Evolutionary conservation across 1,139 yeast species (phyloP), one percentile per base, ranked within the genome.

Genomic region (Candida albicans): DNA sequence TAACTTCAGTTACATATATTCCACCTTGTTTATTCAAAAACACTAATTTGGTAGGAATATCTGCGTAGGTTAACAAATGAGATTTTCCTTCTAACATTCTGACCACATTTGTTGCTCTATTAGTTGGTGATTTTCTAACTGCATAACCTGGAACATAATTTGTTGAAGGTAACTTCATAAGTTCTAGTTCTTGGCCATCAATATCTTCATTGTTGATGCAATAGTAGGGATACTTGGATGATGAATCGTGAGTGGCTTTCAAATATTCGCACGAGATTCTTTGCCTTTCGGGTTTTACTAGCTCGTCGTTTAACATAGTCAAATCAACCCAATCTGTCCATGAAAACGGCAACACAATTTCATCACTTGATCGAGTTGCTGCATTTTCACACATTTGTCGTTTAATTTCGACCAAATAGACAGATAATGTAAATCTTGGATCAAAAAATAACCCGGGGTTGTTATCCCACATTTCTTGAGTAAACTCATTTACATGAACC

Each of bases 51-150:
- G 51, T 44, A 1, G 82, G 82, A 34, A 48, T 50, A 9, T 37
- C 35, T 4, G 67, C 58, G 4, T 76, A 76, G 0, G 78, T 75
- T 51, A 52, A 58, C 3, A 77, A 60, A 44, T 75, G 68, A 26
- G 80, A 70, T 52, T 70, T 73, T 1, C 81, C 81, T 31, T 68
- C 65, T 33, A 70, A 41, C 46, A 59, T 53, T 25, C 70, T 71
- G 12, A 68, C 63, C 35, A 60, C 58, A 18, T 55, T 52, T 22
- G 69, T 61, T 8, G 70, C 61, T 45, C 58, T 58, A 8, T 62
- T 50, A 14, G 50, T 64, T 1, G 71, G 63, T 1, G 70, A 59
- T 30, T 48, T 50, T 44, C 52, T 58, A 11, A 73, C 72, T 47
- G 73, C 70, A 56, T 75, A 75, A 0, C 81, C 81, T 3, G 80